Base-by-base conservation (phyloP, 441 rosid genomes). In the Kokia cookei region DNA sequence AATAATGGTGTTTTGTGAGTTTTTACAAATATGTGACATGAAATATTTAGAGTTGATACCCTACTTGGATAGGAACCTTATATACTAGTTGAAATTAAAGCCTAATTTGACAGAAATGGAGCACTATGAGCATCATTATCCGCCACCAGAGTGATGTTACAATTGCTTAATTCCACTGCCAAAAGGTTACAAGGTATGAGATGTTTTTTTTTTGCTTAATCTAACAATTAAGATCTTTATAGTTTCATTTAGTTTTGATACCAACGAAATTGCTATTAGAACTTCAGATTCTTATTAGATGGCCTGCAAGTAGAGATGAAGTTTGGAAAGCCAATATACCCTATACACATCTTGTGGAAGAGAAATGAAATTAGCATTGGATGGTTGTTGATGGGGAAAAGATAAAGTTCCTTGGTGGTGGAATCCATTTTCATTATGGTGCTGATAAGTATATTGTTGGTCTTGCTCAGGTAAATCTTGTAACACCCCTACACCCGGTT, bases 291-390 rank as follows among this genome's bases (percentile, higher is more conserved):
- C 97, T 98, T 64, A 76, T 93, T 69, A 85, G 85, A 78, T 94
- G 99, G 99, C 99, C 99, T 12, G 93, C 77, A 7, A 93, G 99
- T 82, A 90, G 96, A 84, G 96, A 93, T 82, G 99, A 91, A 82
- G 97, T 94, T 73, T 93, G 97, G 98, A 95, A 91, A 78, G 97
- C 84, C 1, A 95, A 95, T 74, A 95, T 95, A 26, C 99, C 99
- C 13, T 98, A 95, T 35, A 91, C 98, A 0, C 98, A 95, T 74
- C 98, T 95, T 64, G 98, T 98, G 1, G 83, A 87, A 72, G 97
- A 95, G 91, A 95, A 95, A 73, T 93, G 97, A 0, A 98, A 95
- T 84, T 98, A 95, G 88, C 90, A 93, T 73, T 94, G 99, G 99
- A 94, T 93, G 99, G 91, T 94, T 59, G 93, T 93, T 24, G 86